Percentiles rank a stretch among this genome's conserved stretches.
Evolutionary conservation across 495 filamentous ascomycete genomes (phyloP).

Genomic region (Glarea lozoyensis): DNA sequence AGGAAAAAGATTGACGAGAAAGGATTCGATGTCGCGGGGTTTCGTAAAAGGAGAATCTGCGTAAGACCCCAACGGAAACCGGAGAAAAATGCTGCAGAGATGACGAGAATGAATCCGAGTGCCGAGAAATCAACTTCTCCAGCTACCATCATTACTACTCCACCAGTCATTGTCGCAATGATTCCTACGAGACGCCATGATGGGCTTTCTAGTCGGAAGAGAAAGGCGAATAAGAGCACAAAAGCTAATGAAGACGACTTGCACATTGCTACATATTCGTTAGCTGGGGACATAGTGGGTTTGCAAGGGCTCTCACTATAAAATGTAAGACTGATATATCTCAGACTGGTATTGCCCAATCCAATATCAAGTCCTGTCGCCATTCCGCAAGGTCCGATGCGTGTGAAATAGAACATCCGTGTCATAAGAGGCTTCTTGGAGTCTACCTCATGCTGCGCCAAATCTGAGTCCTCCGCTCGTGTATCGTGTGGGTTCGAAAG

Average conservation of each 20-base stretch:
- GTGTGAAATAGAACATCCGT: conserved; percentile 80
- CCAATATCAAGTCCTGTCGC: conserved; percentile 96
- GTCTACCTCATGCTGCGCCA: conserved; percentile 43
- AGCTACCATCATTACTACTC: conserved; percentile 98
- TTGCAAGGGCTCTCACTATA: conserved; percentile 55
- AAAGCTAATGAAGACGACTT: conserved; percentile 96
- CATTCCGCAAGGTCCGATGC: conserved; percentile 85
- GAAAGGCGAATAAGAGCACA: conserved; percentile 89
- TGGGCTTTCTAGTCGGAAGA: conserved; percentile 84
- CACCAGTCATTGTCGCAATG: conserved; percentile 86
- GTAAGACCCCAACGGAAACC: conserved; percentile 97
- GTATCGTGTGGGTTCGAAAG: conserved; percentile 29
- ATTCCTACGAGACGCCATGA: conserved; percentile 79
- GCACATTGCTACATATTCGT: conserved; percentile 67
- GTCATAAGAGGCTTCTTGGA: conserved; percentile 75
- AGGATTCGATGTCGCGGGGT: conserved; percentile 92
- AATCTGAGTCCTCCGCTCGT: conserved; percentile 36
- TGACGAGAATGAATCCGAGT: conserved; percentile 85
- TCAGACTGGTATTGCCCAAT: conserved; percentile 88
- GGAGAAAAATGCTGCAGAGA: conserved; percentile 86
- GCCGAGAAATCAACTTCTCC: conserved; percentile 88
- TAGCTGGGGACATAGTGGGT: not conserved
- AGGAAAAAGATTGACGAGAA: conserved; percentile 97
- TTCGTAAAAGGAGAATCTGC: conserved; percentile 88
- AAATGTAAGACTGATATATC: conserved; percentile 94